Base-by-base conservation (phyloP, 768 basidiomycete species). In the Cystobasidium onofrii region DNA sequence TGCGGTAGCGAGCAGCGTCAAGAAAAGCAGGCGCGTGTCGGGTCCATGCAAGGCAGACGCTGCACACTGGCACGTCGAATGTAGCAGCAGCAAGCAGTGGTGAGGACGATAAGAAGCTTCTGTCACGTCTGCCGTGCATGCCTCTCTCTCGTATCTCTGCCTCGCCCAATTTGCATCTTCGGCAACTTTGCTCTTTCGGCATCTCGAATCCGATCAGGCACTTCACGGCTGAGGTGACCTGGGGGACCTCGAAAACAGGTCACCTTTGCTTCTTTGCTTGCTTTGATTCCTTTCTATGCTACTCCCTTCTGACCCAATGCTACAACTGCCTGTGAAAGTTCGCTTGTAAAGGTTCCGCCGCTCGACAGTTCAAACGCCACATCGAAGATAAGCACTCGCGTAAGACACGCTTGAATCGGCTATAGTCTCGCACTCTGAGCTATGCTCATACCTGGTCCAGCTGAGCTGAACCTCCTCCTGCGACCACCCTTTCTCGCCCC, bases 391-490 rank as follows among this genome's bases (percentile, higher is more conserved):
- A 34, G 88, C 96, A 80, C 93, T 95, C 9, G 93, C 94, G 80
- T 99, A 99, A 81, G 92, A 95, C 25, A 99, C 96, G 79, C 95
- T 97, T 39, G 89, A 91, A 80, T 93, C 91, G 60, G 84, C 82
- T 67, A 89, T 79, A 20, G 82, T 86, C 76, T 83, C 76, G 79
- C 90, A 92, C 71, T 85, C 83, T 78, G 87, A 90, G 80, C 93
- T 98, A 82, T 98, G 95, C 80, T 91, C 92, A 81, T 99, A 99
- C 76, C 88, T 84, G 27, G 96, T 91, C 87, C 92, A 99, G 76
- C 87, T 86, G 64, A 92, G 79, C 62, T 78, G 80, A 27, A 81
- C 83, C 0, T 84, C 76, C 0, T 69, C 71, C 65, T 78, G 80
- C 76, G 52, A 79, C 78, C 41, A 62, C 27, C 25, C 52, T 31